Evolutionary conservation across 73 alveolate species (phyloP), one percentile per base, ranked within the genome.

Genomic region (Paramecium pentaurelia): DNA sequence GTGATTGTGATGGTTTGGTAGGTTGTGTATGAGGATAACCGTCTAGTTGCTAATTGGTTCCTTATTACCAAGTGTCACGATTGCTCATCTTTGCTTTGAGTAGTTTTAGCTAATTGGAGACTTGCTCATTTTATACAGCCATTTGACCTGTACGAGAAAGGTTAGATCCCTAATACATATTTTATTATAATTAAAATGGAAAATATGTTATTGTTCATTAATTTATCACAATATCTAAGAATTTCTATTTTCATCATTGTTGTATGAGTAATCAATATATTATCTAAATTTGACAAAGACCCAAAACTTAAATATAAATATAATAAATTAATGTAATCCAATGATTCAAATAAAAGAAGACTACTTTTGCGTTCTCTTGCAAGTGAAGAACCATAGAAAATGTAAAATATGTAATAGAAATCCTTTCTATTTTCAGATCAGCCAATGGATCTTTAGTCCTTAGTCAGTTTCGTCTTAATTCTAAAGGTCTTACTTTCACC

Each of bases 361-460:
- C 10, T 64, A 14, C 1, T 2, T 64, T 34, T 64, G 20, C 84
- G 49, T 32, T 64, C 84, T 32, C 49, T 64, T 2, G 84, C 54
- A 64, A 42, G 54, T 34, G 84, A 64, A 32, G 84, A 64, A 27
- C 84, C 84, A 27, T 12, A 64, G 84, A 28, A 64, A 28, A 32
- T 64, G 47, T 9, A 64, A 28, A 64, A 64, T 32, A 64, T 64
- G 84, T 64, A 64, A 1, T 6, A 16, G 14, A 12, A 1, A 20
- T 64, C 49, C 22, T 32, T 3, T 64, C 47, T 64, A 64, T 32
- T 64, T 14, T 32, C 47, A 80, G 91, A 80, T 80, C 91, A 45
- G 91, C 49, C 58, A 80, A 80, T 47, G 91, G 91, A 45, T 80
- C 91, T 18, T 80, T 80, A 12, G 91, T 80, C 34, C 30, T 80